Evolutionary conservation across 257 asterid genomes (phyloP).

Genomic region (Solanum boliviense): DNA sequence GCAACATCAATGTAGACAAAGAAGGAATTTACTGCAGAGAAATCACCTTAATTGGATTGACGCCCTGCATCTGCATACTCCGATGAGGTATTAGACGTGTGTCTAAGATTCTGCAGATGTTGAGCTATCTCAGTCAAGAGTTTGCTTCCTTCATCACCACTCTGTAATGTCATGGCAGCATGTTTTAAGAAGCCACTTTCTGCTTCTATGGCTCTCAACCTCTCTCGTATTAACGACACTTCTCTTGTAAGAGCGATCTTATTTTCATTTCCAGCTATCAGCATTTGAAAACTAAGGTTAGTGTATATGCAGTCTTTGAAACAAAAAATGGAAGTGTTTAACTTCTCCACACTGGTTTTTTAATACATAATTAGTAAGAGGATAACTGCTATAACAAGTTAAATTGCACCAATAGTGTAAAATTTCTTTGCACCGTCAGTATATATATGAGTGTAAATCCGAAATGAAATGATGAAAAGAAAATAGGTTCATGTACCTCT

Average conservation of each 20-base stretch:
- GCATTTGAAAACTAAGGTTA: background rate
- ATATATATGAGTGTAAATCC: background rate
- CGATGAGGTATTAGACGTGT: constrained; percentile 12
- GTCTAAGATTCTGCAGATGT: constrained; percentile 48
- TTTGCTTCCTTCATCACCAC: constrained; percentile 56
- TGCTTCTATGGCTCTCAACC: constrained; percentile 52
- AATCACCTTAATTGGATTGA: background rate
- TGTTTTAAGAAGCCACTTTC: constrained; percentile 69
- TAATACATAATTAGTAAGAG: background rate
- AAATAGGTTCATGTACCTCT: constrained; percentile 21
- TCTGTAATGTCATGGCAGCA: constrained; percentile 65
- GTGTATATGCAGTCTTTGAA: background rate
- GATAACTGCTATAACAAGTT: background rate
- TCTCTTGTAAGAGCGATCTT: constrained; percentile 39
- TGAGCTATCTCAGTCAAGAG: constrained; percentile 80
- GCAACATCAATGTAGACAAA: background rate
- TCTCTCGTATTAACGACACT: constrained; percentile 35
- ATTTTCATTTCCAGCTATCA: constrained; percentile 9
- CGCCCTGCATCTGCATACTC: background rate
- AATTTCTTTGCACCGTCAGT: background rate
- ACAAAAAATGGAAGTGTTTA: background rate
- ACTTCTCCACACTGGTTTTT: background rate
- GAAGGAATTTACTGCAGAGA: background rate
- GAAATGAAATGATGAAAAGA: background rate
- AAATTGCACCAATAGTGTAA: background rate